A percentile compares a stretch with the other conserved stretches of the same genome.
Conservation (phyloP, 108 stramenopile species). For the Thalassiosira profunda region DNA sequence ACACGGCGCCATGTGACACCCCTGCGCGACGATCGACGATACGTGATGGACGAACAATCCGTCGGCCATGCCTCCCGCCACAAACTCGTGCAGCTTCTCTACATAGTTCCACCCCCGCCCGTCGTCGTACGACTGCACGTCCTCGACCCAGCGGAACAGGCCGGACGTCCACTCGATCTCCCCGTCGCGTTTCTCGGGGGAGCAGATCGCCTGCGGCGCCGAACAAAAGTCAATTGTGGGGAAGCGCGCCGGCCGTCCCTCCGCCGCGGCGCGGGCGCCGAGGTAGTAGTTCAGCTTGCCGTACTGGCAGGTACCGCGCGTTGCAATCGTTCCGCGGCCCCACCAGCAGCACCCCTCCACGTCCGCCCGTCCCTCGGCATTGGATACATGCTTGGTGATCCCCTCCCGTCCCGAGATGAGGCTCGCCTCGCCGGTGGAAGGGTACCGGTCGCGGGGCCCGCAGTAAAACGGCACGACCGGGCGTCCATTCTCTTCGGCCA, state of each 20-base stretch:
- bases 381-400: slow-evolving; percentile 5
- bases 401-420: slow-evolving; percentile 5
- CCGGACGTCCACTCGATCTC: slow-evolving; percentile 50
- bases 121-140: slow-evolving; percentile 38
- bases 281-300: slow-evolving; percentile 55
- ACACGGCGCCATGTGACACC: slow-evolving; percentile 43
- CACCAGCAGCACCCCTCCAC: slow-evolving; percentile 59
- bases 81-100: slow-evolving; percentile 24
- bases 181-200: slow-evolving; percentile 10
- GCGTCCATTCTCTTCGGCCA: not conserved
- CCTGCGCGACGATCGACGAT: slow-evolving; percentile 30
- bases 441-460: slow-evolving; percentile 18
- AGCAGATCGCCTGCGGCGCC: slow-evolving; percentile 34
- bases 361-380: slow-evolving; percentile 17
- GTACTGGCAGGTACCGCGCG: slow-evolving; percentile 41
- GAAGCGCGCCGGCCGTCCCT: slow-evolving; percentile 36
- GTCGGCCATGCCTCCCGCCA: slow-evolving; percentile 44
- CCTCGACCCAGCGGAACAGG: slow-evolving; percentile 49
- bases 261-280: slow-evolving; percentile 36
- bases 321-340: slow-evolving; percentile 48
- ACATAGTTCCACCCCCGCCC: slow-evolving; percentile 39
- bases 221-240: slow-evolving; percentile 47
- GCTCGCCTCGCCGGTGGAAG: slow-evolving; percentile 22
- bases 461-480: slow-evolving; percentile 19
- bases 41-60: slow-evolving; percentile 37